These are phyloP conservation scores for Haberlea rhodopensis DNA, from an alignment of 257 asterid species.

Conservation along the genomic window DNA sequence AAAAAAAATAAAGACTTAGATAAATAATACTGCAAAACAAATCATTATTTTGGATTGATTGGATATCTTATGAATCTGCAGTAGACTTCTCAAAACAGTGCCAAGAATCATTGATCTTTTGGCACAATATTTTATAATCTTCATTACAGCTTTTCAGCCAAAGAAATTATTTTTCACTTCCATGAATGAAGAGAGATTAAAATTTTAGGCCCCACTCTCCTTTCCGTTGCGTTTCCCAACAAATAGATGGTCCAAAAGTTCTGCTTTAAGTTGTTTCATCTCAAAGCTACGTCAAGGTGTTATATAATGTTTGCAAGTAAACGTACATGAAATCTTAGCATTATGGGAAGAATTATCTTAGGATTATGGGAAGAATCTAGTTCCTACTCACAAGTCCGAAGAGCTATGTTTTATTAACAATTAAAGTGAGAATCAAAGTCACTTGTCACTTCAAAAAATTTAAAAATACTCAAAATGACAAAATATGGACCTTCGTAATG, in stretches of 20 bases:
- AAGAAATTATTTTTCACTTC: constrained; percentile 2
- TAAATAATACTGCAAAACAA: background rate
- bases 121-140: background rate
- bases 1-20: background rate
- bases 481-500: background rate
- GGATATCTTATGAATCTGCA: background rate
- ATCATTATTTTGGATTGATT: background rate
- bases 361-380: constrained; percentile 2
- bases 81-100: background rate
- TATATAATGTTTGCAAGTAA: background rate
- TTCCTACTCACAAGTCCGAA: constrained; percentile 10
- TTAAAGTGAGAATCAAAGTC: constrained; percentile 1
- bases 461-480: background rate
- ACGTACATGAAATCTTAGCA: background rate
- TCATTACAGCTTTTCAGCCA: constrained; percentile 9
- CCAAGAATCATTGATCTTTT: background rate
- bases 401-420: background rate
- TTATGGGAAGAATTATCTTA: no score
- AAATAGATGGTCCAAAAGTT: no score
- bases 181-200: background rate
- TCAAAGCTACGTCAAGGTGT: background rate
- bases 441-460: constrained; percentile 14
- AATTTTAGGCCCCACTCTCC: constrained; percentile 10
- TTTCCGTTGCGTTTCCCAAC: background rate
- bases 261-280: background rate